Conservation (phyloP, 2,329 filamentous ascomycete species). For the Fusarium sp. region DNA sequence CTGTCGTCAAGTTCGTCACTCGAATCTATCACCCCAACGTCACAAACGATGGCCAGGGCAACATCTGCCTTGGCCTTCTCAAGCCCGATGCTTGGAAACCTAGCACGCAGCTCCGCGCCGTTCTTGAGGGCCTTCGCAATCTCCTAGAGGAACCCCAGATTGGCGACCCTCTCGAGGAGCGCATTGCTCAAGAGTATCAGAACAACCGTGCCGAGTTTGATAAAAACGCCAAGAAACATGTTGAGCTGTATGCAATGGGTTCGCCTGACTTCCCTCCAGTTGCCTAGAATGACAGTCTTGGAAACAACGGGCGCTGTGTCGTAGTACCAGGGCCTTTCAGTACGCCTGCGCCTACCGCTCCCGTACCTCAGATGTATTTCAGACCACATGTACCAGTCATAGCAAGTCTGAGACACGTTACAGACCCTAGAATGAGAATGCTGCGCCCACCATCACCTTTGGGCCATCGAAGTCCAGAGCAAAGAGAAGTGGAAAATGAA, state of each 20-base stretch:
- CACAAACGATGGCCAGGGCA: conserved; percentile 84
- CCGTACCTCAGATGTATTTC: not conserved
- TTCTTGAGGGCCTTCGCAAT: conserved; percentile 79
- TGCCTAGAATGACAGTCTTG: conserved; percentile 7
- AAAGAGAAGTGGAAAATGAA: not conserved
- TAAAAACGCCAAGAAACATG: conserved; percentile 78
- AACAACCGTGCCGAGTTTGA: conserved; percentile 74
- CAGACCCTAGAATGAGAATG: too few relatives aligned
- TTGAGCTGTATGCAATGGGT: conserved; percentile 73
- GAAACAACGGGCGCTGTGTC: too few relatives aligned
- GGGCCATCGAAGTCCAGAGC: not conserved
- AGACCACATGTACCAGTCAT: not conserved
- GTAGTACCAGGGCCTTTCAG: not conserved
- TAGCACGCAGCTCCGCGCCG: conserved; percentile 76
- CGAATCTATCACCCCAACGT: conserved; percentile 98
- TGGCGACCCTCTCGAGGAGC: conserved; percentile 87
- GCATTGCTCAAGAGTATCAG: conserved; percentile 86
- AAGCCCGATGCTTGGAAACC: conserved; percentile 94
- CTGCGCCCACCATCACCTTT: not conserved
- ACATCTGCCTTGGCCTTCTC: conserved; percentile 86
- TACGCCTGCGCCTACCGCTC: not conserved
- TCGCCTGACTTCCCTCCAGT: conserved; percentile 49
- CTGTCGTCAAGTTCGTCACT: conserved; percentile 80
- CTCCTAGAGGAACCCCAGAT: conserved; percentile 84
- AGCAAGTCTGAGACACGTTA: not conserved